Conservation (phyloP, 73 alveolate genomes). For the Halteria grandinella region DNA sequence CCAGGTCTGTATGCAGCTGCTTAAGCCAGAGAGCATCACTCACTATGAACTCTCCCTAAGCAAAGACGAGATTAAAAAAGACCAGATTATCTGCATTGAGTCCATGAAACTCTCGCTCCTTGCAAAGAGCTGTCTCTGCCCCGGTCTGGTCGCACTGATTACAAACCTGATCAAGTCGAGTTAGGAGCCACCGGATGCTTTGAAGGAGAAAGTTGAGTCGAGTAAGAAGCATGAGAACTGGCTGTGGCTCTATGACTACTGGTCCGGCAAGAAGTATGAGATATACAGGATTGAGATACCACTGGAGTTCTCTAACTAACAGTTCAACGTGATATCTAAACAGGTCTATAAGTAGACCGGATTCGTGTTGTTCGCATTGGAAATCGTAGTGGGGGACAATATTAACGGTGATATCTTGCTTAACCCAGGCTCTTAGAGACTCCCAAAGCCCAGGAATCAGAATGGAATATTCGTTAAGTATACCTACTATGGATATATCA, state of each 20-base stretch:
- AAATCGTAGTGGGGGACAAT: conserved; percentile 80
- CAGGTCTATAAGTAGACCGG: conserved; percentile 80
- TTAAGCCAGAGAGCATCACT: conserved; percentile 92
- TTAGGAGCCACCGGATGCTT: conserved; percentile 67
- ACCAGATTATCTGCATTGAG: conserved; percentile 94
- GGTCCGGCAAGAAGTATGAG: conserved; percentile 94
- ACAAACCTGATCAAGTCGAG: conserved; percentile 87
- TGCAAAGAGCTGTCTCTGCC: conserved; percentile 93
- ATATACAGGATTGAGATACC: conserved; percentile 86
- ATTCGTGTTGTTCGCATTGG: conserved; percentile 90
- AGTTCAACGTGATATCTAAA: conserved; percentile 82
- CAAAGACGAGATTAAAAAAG: conserved; percentile 72
- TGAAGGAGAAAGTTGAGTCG: conserved; percentile 46
- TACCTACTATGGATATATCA: conserved; percentile 73
- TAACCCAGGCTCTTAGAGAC: conserved; percentile 83
- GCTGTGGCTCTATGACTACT: conserved; percentile 91
- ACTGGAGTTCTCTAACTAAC: conserved; percentile 68
- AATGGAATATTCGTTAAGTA: conserved; percentile 8
- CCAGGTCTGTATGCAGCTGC: conserved; percentile 85
- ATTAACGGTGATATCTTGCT: conserved; percentile 80
- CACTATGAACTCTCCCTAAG: conserved; percentile 89
- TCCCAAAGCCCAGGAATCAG: conserved; percentile 73
- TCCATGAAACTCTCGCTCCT: conserved; percentile 87
- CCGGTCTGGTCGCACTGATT: conserved; percentile 90
- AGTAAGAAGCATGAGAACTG: conserved; percentile 57